Percentiles rank a stretch among this genome's conserved stretches.
These are phyloP conservation scores for Colletotrichum scovillei DNA, from an alignment of 2,329 filamentous ascomycete genomes.

Conservation along the genomic window DNA sequence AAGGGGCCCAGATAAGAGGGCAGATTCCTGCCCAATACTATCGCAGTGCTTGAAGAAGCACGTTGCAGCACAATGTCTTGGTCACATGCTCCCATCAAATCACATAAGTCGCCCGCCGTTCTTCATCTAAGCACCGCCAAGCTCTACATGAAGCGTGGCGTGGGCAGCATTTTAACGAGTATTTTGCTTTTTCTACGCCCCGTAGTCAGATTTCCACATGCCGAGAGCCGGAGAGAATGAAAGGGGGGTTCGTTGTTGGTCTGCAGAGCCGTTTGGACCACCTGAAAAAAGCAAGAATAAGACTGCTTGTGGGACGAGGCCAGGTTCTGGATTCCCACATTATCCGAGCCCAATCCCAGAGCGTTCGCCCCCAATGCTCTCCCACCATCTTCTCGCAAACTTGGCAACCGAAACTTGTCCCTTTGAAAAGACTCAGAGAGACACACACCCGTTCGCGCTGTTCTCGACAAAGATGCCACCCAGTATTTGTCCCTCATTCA, in stretches of 20 bases:
- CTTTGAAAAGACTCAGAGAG: neutral
- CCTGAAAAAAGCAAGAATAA: neutral
- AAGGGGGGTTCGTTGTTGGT: neutral
- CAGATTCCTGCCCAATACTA: neutral
- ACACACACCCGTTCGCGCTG: constrained; percentile 43
- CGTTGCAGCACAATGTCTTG: neutral
- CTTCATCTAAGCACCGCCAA: neutral
- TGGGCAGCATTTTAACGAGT: neutral
- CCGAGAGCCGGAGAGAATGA: neutral
- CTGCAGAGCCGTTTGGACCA: neutral
- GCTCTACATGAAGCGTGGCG: neutral
- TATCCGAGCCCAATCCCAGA: neutral
- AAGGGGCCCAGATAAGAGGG: neutral
- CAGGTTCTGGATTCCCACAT: neutral
- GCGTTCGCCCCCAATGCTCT: neutral
- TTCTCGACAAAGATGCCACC: constrained; percentile 65
- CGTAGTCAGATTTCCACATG: neutral
- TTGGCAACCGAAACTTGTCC: neutral
- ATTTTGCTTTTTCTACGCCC: neutral
- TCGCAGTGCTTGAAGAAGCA: neutral
- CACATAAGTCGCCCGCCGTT: neutral
- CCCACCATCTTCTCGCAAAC: neutral
- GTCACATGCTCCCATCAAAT: neutral
- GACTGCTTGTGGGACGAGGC: neutral
- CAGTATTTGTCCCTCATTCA: constrained; percentile 64